phyloP scores from a whole-genome alignment of 441 rosid genomes.

The Macaranga tanarius region DNA sequence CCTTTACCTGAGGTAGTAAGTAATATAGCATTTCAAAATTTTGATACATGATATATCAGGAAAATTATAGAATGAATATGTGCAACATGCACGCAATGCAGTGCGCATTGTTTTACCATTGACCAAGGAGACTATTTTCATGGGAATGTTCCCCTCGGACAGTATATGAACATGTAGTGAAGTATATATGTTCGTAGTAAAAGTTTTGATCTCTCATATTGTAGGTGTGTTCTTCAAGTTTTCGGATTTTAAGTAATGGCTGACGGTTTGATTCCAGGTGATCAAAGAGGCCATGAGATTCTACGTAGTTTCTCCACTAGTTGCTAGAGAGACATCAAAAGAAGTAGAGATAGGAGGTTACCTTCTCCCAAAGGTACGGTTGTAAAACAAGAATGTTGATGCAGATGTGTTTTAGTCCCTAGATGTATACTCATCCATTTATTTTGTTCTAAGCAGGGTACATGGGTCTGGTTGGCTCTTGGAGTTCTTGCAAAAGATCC shows the following conservation, averaged over 20 bases:
- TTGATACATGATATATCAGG: background rate
- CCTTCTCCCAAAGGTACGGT: constrained; percentile 72
- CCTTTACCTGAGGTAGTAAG: background rate
- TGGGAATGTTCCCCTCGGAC: too few relatives aligned
- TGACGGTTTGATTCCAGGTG: constrained; percentile 47
- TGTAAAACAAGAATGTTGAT: background rate
- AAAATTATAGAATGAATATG: too few relatives aligned
- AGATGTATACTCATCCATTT: background rate
- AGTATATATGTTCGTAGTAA: too few relatives aligned
- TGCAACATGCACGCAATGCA: too few relatives aligned
- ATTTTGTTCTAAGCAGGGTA: constrained; percentile 48
- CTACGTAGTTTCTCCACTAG: constrained; percentile 75
- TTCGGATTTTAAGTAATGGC: background rate
- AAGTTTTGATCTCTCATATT: background rate
- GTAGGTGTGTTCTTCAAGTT: background rate
- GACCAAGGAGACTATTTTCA: too few relatives aligned
- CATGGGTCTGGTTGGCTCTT: constrained; percentile 95
- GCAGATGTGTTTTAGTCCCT: background rate
- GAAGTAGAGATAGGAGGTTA: constrained; percentile 84
- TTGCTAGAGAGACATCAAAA: constrained; percentile 80
- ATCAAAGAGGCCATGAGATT: constrained; percentile 85
- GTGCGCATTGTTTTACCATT: too few relatives aligned
- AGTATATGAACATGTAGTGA: too few relatives aligned
- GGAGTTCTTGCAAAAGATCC: constrained; percentile 94
- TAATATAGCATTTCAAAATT: background rate